A percentile compares a stretch with the other conserved stretches of the same genome.
Evolutionary conservation across 345 rosid species (phyloP).

Genomic region (Hypericum perforatum): DNA sequence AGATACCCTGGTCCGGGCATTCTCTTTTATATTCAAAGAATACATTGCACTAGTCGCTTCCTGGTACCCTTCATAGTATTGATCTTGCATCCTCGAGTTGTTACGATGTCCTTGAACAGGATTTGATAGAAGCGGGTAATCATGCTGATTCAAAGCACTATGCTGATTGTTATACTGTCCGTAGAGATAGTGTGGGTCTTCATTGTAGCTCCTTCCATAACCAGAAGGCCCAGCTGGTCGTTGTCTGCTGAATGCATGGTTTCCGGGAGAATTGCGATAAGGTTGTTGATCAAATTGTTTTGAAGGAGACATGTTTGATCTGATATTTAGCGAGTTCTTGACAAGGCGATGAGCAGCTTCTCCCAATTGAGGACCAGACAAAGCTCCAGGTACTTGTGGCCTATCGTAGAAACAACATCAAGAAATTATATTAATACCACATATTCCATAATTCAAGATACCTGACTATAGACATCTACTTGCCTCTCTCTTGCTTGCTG

Average conservation of each 20-base stretch:
- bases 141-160: conserved; percentile 29
- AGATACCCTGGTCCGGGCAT: conserved; percentile 24
- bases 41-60: conserved; percentile 44
- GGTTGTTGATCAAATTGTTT: conserved; percentile 37
- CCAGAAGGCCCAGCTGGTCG: conserved; percentile 51
- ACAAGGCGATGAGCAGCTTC: conserved; percentile 98
- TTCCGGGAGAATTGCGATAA: conserved; percentile 31
- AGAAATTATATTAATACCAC: no score
- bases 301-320: conserved; percentile 42
- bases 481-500: conserved; percentile 81
- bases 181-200: conserved; percentile 32
- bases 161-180: conserved; percentile 37
- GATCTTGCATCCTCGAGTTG: conserved; percentile 35
- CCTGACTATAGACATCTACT: background rate
- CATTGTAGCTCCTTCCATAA: conserved; percentile 38
- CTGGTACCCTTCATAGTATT: conserved; percentile 34
- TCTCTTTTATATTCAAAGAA: conserved; percentile 43
- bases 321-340: conserved; percentile 76
- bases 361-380: conserved; percentile 63
- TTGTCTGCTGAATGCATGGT: conserved; percentile 31
- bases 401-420: conserved; percentile 15
- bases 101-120: conserved; percentile 36
- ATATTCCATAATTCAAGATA: background rate
- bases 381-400: conserved; percentile 73
- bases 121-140: conserved; percentile 30